Percentiles rank a stretch among this genome's conserved stretches.
Evolutionary conservation across 129 eudicot species (phyloP).

Genomic region (Flaveria bidentis): DNA sequence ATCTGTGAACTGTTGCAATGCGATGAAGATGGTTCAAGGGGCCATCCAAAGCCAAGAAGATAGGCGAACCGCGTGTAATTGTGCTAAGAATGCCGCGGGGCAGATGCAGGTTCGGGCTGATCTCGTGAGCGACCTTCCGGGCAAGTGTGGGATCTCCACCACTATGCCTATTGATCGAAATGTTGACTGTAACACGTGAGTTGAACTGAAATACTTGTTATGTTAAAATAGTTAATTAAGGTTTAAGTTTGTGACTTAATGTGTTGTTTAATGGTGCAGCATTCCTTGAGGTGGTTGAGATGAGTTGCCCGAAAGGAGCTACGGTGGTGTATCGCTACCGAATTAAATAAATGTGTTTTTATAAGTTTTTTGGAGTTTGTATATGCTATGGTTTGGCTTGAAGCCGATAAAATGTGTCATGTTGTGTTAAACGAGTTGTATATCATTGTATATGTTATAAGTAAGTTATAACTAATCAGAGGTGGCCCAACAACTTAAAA

Average conservation of each 20-base stretch:
- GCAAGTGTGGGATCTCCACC: constrained; percentile 42
- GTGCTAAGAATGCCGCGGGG: constrained; percentile 48
- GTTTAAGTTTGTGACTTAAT: background rate
- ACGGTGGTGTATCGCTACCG: constrained; percentile 7
- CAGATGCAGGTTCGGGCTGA: constrained; percentile 30
- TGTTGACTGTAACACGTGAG: constrained; percentile 41
- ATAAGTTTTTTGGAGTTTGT: background rate
- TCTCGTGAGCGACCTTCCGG: constrained; percentile 36
- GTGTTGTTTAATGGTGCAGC: constrained; percentile 15
- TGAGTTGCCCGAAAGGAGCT: constrained; percentile 1
- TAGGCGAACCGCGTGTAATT: constrained; percentile 48
- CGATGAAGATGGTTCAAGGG: constrained; percentile 34
- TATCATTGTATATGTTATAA: too few relatives aligned
- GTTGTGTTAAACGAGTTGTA: background rate
- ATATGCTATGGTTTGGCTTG: background rate
- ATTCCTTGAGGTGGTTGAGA: constrained; percentile 29
- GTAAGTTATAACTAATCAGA: too few relatives aligned
- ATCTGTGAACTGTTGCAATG: constrained; percentile 37
- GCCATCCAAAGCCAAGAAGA: constrained; percentile 33
- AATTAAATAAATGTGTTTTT: constrained; percentile 21
- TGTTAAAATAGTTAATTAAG: background rate
- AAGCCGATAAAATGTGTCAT: background rate
- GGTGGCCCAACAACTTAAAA: too few relatives aligned
- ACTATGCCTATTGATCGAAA: constrained; percentile 33
- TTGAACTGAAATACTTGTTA: background rate